Evolutionary conservation across 805 yeast genomes (phyloP), one percentile per base, ranked within the genome.

Genomic region (Tetrapisispora taiwanensis): DNA sequence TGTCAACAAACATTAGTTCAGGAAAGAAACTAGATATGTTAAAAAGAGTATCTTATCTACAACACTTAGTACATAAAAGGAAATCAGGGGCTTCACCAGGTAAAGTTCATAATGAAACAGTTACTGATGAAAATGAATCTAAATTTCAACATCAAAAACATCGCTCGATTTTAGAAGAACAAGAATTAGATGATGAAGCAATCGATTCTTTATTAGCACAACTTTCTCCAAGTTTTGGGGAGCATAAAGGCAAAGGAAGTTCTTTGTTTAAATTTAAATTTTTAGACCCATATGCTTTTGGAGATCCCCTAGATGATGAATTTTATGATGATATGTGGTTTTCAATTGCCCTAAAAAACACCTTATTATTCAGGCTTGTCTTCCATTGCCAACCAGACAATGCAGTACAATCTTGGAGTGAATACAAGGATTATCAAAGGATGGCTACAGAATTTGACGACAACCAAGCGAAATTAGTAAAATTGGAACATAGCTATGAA

Each of bases 341-440:
- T 59, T 81, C 81, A 5, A 78, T 76, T 54, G 97, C 98, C 0
- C 68, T 82, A 43, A 73, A 89, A 54, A 92, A 92, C 57, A 87
- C 97, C 0, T 71, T 76, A 47, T 67, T 94, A 1, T 92, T 76
- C 67, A 72, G 96, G 48, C 70, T 82, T 61, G 84, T 92, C 1
- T 92, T 92, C 73, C 89, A 89, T 51, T 79, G 86, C 49, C 98
- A 94, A 59, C 99, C 99, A 0, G 98, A 92, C 63, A 87, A 90
- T 60, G 71, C 77, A 7, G 97, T 90, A n/a, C 72, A 72, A 20
- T 75, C 88, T 0, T 92, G 99, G 99, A 75, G 75, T 45, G 95
- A 87, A 45, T 92, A 87, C 62, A 89, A 85, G 59, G 78, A 74
- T 24, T 83, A 71, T 59, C 72, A 78, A 46, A 77, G 74, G 47